These are phyloP conservation scores for Lichtheimia corymbifera DNA, from an alignment of 371 early-diverging fungal genomes.

Conservation along the genomic window DNA sequence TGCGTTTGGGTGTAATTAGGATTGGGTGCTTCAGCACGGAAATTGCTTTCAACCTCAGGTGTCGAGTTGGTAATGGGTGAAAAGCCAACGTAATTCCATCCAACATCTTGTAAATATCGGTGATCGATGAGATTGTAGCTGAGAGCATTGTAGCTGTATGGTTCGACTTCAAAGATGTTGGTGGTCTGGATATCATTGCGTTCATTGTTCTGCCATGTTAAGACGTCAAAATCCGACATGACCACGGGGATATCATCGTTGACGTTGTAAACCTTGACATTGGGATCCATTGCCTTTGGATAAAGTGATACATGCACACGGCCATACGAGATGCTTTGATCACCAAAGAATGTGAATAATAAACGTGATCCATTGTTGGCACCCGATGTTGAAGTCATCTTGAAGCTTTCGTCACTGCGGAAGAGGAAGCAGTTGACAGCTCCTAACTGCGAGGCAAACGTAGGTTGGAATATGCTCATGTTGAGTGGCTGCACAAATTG, in stretches of 20 bases:
- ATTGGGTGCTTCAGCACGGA: constrained; percentile 41
- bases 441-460: constrained; percentile 40
- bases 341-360: constrained; percentile 39
- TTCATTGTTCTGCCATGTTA: constrained; percentile 39
- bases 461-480: constrained; percentile 38
- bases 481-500: constrained; percentile 30
- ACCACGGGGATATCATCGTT: constrained; percentile 20
- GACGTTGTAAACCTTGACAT: constrained; percentile 31
- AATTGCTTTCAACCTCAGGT: constrained; percentile 36
- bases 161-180: constrained; percentile 39
- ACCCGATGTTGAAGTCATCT: constrained; percentile 36
- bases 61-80: constrained; percentile 45
- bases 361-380: constrained; percentile 44
- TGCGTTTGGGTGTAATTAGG: constrained; percentile 34
- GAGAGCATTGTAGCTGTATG: constrained; percentile 39
- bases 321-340: constrained; percentile 24
- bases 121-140: constrained; percentile 39
- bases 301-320: constrained; percentile 46
- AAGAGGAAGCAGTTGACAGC: constrained; percentile 42
- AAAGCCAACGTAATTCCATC: constrained; percentile 56
- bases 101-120: constrained; percentile 39
- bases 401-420: constrained; percentile 29
- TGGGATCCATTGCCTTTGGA: constrained; percentile 47
- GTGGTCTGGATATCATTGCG: constrained; percentile 40
- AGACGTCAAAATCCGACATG: constrained; percentile 24